These are phyloP conservation scores for Suillus clintonianus DNA, from an alignment of 768 basidiomycete species.

Conservation along the genomic window DNA sequence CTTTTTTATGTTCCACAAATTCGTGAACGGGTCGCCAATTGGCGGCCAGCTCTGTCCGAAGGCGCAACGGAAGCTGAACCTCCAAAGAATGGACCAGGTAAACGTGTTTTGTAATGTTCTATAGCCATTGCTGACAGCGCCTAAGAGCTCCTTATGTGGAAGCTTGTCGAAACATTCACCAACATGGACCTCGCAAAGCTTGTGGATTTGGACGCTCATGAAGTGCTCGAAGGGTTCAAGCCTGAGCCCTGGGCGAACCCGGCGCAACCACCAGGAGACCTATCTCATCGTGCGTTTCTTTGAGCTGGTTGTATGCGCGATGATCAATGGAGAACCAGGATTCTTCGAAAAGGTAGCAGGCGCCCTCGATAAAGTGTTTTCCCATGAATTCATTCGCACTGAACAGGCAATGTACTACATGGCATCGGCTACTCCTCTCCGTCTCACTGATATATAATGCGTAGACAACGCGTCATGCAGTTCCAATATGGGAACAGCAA, in stretches of 20 bases:
- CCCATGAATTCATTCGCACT: slow-evolving; percentile 37
- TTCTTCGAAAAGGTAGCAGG: slow-evolving; percentile 47
- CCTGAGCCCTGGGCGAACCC: slow-evolving; percentile 42
- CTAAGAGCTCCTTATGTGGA: slow-evolving; percentile 41
- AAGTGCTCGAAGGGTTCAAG: slow-evolving; percentile 48
- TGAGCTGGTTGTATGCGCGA: not conserved
- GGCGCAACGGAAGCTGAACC: slow-evolving; percentile 20
- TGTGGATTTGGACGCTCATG: slow-evolving; percentile 55
- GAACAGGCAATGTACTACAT: slow-evolving; percentile 36
- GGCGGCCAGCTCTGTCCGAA: slow-evolving; percentile 30
- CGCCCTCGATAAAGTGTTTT: slow-evolving; percentile 47
- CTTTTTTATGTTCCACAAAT: slow-evolving; percentile 75
- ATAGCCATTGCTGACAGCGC: slow-evolving; percentile 21
- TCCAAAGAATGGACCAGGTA: slow-evolving; percentile 39
- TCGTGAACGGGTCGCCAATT: slow-evolving; percentile 41
- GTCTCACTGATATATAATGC: slow-evolving; percentile 11
- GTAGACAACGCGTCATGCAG: slow-evolving; percentile 47
- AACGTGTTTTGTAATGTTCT: slow-evolving; percentile 16
- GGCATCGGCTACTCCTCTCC: not conserved
- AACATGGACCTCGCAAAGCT: slow-evolving; percentile 69
- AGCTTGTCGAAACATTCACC: slow-evolving; percentile 64
- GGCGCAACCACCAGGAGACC: slow-evolving; percentile 40
- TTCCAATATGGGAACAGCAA: slow-evolving; percentile 56
- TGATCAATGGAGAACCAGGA: slow-evolving; percentile 32
- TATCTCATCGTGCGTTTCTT: slow-evolving; percentile 40